Evolutionary conservation across 2,329 filamentous ascomycete genomes (phyloP), one percentile per base, ranked within the genome.

Genomic region (Leptographium lundbergii): DNA sequence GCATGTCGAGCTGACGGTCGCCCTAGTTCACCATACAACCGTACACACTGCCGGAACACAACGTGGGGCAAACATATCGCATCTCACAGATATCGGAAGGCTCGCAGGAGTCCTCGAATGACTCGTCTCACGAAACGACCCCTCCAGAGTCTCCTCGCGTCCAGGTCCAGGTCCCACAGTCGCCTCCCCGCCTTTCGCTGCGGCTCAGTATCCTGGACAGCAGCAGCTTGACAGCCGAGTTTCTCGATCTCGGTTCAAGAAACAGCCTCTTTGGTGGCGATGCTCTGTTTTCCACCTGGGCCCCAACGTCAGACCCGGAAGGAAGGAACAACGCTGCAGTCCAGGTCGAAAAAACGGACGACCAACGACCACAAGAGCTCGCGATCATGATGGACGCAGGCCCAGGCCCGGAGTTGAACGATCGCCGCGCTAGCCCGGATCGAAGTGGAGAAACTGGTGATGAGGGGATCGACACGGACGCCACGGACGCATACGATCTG

Each of bases 1-100:
- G 47, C 2, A 17, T 45, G 17, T 34, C 27, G 19, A 24, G 22
- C 54, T 45, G 34, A 29, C 36, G 32, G 10, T 32, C 36, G 10
- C 32, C 27, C 24, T 34, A 70, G 68, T 66, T 67, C 58, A 69
- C 65, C 60, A 61, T 67, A 17, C 61, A 68, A 56, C 67, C 67
- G 9, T 66, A 62, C 54, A 66, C 66, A 1, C 32, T 57, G 2
- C 61, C 63, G 2, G 57, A 64, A 48, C 25, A 56, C 24, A 39
- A 54, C 25, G 32, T 34, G 7, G 45, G 45, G 22, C 59, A 59
- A 19, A 53, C 29, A 4, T 60, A 59, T 11, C 45, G 57, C 14
- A 54, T 59, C 24, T 61, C 61, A 19, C 62, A 61, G 17, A 53
- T 58, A 9, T 57, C 58, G 11, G 51, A 67, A 29, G 56, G 57